phyloP scores from a whole-genome alignment of 2,329 filamentous ascomycete species.

The Triangularia setosa region DNA sequence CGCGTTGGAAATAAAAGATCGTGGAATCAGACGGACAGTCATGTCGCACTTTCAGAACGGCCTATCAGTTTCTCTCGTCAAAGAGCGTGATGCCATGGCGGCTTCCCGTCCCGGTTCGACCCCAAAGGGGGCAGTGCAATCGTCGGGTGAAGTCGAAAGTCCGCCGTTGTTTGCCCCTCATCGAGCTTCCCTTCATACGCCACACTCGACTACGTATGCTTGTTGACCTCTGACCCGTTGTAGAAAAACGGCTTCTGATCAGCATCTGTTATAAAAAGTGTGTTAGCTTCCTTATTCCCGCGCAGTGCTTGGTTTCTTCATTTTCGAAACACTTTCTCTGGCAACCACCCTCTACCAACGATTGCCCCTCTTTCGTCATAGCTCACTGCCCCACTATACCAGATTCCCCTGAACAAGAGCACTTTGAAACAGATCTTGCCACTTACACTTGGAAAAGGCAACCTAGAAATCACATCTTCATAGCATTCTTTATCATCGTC shows the following conservation, averaged over 20 bases:
- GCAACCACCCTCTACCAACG: neutral
- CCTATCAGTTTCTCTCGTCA: neutral
- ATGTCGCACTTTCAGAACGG: neutral
- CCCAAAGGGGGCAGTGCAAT: conserved; percentile 9
- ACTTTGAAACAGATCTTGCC: neutral
- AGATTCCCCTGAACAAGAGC: neutral
- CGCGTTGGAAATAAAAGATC: neutral
- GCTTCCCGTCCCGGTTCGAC: neutral
- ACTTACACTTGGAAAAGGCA: neutral
- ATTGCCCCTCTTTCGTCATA: neutral
- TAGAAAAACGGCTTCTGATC: neutral
- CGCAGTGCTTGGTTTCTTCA: neutral
- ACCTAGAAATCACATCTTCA: neutral
- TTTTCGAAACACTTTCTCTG: neutral
- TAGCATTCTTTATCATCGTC: neutral
- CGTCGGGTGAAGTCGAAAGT: neutral
- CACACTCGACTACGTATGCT: neutral
- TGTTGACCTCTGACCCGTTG: neutral
- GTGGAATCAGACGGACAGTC: neutral
- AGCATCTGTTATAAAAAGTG: neutral
- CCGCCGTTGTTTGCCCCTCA: conserved; percentile 3
- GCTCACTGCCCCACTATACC: neutral
- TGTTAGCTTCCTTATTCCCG: neutral
- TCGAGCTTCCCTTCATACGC: neutral
- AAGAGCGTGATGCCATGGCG: neutral